Evolutionary conservation across 208 protist species (phyloP), one percentile per base, ranked within the genome.

Genomic region (Wallacemonas collosoma): DNA sequence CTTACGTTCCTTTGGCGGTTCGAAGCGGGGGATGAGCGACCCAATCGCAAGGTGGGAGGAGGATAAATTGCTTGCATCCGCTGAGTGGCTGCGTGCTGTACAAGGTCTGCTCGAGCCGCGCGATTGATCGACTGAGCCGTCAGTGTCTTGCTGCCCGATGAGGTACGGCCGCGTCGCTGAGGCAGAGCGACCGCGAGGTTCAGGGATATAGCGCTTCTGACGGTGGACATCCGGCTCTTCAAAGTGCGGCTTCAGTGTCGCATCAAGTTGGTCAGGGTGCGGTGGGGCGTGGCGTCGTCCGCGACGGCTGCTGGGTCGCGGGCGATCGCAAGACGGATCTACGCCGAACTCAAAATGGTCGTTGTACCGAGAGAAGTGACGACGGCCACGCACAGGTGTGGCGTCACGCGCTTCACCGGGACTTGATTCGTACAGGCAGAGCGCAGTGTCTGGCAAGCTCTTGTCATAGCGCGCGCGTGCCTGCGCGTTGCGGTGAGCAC

Each of bases 361-460:
- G 45, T 56, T 9, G 61, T 48, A 36, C 51, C n/a, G 58, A 15
- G 50, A 44, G 54, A 83, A 86, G 73, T 83, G 82, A 9, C 86
- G 79, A 2, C 79, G 73, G 0, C 80, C 79, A 3, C 79, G 62
- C 40, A 77, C 63, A 0, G 84, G 71, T 0, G 83, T 80, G 0
- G 55, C 26, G 1, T 12, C 41, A 12, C 77, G 58, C 1, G 57
- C 72, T 41, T 36, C 56, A 17, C 55, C 54, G 15, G 45, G 39
- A 17, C 71, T 53, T 44, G 81, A 71, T 2, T 82, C 71, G 64
- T 89, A 86, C 39, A 90, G 26, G 14, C 75, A 89, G n/a, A 94
- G 76, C 17, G 80, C 68, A 39, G 86, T 91, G 71, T 87, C 77
- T 9, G 84, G 75, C 14, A 94, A 75, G 58, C 86, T 94, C 40